Base-by-base conservation (phyloP, 2,329 filamentous ascomycete species). In the Alternaria triticimaculans region DNA sequence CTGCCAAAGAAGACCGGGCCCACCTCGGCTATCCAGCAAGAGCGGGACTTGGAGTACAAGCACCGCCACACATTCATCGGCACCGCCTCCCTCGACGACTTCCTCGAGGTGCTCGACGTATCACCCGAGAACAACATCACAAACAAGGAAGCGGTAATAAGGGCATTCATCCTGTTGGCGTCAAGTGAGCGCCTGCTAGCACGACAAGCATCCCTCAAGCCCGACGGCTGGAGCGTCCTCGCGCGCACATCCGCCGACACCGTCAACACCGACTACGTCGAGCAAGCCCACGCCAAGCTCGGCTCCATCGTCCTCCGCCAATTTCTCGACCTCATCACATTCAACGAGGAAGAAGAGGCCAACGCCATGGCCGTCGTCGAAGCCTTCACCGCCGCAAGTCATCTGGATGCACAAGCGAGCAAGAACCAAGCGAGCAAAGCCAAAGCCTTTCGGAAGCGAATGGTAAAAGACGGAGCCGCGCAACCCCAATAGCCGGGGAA, bases 21-120 rank as follows among this genome's bases (percentile, higher is more conserved):
- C 5, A 58, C 41, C 6, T 58, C 61, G n/a, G 56, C 63, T 14
- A 58, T 61, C 12, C 67, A 70, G 26, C 60, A 68, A 48, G 74
- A 76, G 55, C 67, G 67, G 8, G 75, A 77, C 18, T 66, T 76
- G 3, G 72, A 76, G 54, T 77, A 78, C 68, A 73, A 77, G 46
- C 71, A 77, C 58, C 75, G 75, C 28, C 75, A 78, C 65, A 77
- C 71, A 9, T 78, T 77, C 53, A 68, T 78, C 48, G 76, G 76
- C 33, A 76, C 76, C 2, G 73, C 73, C 6, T 78, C 74, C 0
- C 66, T 78, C 1, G 69, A 77, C 60, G 64, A 72, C 56, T 78
- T 77, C 51, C 69, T 78, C 20, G 68, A 73, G 12, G 53, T 69
- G 6, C 71, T 78, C 5, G 74, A 77, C 10, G 60, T 74, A 4